Percentiles rank a stretch among this genome's conserved stretches.
phyloP scores from a whole-genome alignment of 306 rosid species.

The Senna siamea region DNA sequence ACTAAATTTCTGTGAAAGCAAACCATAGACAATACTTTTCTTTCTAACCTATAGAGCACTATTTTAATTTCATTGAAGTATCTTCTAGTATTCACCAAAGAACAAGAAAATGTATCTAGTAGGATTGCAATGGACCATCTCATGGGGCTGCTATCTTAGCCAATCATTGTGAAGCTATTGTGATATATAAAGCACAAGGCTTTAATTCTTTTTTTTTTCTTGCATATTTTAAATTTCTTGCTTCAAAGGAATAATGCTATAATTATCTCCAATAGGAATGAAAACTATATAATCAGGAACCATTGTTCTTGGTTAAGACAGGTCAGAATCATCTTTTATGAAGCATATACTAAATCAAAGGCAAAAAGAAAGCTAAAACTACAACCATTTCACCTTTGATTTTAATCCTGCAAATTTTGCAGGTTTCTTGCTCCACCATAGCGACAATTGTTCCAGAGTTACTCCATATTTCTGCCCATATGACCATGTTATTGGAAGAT shows the following conservation, averaged over 20 bases:
- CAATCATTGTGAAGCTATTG: background rate
- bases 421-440: conserved; percentile 94
- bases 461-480: conserved; percentile 77
- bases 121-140: conserved; percentile 26
- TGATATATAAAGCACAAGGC: conserved; percentile 1
- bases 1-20: background rate
- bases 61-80: background rate
- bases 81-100: background rate
- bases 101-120: background rate
- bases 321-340: background rate
- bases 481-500: conserved; percentile 89
- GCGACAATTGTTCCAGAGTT: conserved; percentile 73
- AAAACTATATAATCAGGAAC: conserved; percentile 10
- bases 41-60: background rate
- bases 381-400: conserved; percentile 60
- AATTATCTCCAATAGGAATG: conserved; percentile 10
- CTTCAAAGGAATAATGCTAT: conserved; percentile 16
- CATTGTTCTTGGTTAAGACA: background rate
- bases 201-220: background rate
- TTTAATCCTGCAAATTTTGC: conserved; percentile 77
- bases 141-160: background rate
- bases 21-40: background rate
- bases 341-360: conserved; percentile 7
- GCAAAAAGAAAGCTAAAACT: conserved; percentile 23
- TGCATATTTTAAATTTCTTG: background rate